Percentiles rank a stretch among this genome's conserved stretches.
phyloP scores from a whole-genome alignment of 176 grass and related monocot genomes.

The sorghum (Sorghum bicolor) region DNA sequence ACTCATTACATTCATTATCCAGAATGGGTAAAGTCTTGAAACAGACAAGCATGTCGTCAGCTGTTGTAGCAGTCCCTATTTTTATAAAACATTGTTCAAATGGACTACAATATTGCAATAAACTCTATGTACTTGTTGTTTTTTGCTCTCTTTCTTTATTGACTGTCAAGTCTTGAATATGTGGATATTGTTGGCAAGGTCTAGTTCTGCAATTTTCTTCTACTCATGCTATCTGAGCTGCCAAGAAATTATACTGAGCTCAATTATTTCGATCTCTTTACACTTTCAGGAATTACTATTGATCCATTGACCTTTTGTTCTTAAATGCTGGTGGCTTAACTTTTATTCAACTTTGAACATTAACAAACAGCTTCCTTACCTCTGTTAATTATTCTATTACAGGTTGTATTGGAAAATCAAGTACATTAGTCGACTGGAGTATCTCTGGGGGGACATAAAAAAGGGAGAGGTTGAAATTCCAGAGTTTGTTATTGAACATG shows the following conservation, averaged over 20 bases:
- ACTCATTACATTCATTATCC: background rate
- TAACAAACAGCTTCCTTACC: background rate
- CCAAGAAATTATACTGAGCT: background rate
- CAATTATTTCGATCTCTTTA: background rate
- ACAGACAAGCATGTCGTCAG: background rate
- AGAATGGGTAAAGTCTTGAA: background rate
- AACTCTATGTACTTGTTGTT: background rate
- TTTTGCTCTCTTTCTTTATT: background rate
- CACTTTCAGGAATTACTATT: background rate
- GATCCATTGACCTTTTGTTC: background rate
- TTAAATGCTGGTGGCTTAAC: background rate
- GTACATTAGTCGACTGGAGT: slow-evolving; percentile 82
- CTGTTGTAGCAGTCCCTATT: background rate
- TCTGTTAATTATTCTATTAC: slow-evolving; percentile 17
- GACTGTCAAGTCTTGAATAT: background rate
- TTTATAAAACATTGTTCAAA: background rate
- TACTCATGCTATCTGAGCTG: background rate
- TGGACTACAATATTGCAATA: background rate
- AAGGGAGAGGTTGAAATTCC: slow-evolving; percentile 89
- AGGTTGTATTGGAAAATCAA: slow-evolving; percentile 99
- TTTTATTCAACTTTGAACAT: background rate
- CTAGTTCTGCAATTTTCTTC: background rate
- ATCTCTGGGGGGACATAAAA: slow-evolving; percentile 78
- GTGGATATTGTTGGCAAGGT: background rate
- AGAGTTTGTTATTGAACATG: slow-evolving; percentile 73